Conservation (phyloP, 805 yeast species). For the Yarrowia deformans region DNA sequence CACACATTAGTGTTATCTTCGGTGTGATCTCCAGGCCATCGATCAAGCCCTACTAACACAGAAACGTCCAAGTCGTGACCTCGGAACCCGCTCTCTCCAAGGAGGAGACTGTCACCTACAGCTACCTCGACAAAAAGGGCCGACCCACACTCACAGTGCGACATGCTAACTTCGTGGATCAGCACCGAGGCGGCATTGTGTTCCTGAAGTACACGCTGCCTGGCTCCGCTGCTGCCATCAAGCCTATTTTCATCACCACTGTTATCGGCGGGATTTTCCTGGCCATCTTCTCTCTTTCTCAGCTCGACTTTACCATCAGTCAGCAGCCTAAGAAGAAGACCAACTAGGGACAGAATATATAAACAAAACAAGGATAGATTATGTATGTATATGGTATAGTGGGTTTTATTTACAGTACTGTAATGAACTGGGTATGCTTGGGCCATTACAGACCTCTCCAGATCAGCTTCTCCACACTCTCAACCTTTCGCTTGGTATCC, state of each 20-base stretch:
- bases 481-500: conserved; percentile 65
- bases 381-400: neutral
- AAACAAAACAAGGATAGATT: conserved; percentile 18
- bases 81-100: conserved; percentile 55
- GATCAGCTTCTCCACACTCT: conserved; percentile 69
- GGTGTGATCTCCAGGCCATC: neutral
- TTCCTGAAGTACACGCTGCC: conserved; percentile 70
- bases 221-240: conserved; percentile 59
- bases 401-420: neutral
- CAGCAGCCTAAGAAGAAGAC: conserved; percentile 13
- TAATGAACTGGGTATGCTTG: neutral
- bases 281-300: conserved; percentile 59
- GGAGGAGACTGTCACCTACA: conserved; percentile 48
- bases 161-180: conserved; percentile 72
- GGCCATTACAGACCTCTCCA: conserved; percentile 67
- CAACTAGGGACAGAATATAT: neutral
- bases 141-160: conserved; percentile 73
- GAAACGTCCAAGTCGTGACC: conserved; percentile 47
- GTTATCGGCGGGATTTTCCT: conserved; percentile 67
- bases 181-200: conserved; percentile 63
- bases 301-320: conserved; percentile 55
- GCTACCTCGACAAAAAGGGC: conserved; percentile 73
- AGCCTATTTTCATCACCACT: conserved; percentile 71
- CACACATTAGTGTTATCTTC: too few relatives aligned
- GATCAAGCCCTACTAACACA: neutral